phyloP scores from a whole-genome alignment of 257 asterid genomes.

The Sherardia arvensis region DNA sequence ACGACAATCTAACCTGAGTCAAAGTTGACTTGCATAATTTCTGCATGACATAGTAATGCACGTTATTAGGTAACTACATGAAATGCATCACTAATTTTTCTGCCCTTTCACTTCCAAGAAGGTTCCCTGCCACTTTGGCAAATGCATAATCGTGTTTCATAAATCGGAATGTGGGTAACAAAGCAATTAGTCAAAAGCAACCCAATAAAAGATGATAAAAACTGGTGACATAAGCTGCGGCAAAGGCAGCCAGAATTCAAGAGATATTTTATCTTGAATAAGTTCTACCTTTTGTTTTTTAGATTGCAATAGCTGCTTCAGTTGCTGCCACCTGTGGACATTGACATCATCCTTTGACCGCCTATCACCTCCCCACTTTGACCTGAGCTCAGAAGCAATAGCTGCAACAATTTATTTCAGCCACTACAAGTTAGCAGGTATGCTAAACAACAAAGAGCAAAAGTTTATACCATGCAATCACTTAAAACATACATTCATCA shows the following conservation, averaged over 20 bases:
- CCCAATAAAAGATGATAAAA: background rate
- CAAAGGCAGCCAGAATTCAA: background rate
- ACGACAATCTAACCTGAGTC: background rate
- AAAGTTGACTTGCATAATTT: background rate
- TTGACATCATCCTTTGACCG: conserved; percentile 65
- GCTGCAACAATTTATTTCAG: conserved; percentile 37
- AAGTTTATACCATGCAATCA: conserved; percentile 6
- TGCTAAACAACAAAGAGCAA: conserved; percentile 3
- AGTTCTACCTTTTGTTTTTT: conserved; percentile 69
- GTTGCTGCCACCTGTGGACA: conserved; percentile 60
- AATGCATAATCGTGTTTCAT: background rate
- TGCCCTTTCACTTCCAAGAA: background rate
- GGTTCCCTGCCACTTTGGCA: background rate
- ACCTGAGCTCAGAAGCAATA: conserved; percentile 64
- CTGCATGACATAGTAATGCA: background rate
- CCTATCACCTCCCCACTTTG: conserved; percentile 65
- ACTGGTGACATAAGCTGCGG: background rate
- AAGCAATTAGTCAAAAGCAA: background rate
- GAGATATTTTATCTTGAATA: background rate
- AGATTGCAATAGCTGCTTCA: conserved; percentile 53
- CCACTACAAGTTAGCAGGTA: background rate
- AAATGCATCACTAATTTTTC: background rate
- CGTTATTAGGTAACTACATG: background rate
- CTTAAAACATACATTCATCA: conserved; percentile 58
- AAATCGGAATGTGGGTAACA: background rate